Conservation (phyloP, 2,329 filamentous ascomycete genomes). For the Davidsoniella australis region DNA sequence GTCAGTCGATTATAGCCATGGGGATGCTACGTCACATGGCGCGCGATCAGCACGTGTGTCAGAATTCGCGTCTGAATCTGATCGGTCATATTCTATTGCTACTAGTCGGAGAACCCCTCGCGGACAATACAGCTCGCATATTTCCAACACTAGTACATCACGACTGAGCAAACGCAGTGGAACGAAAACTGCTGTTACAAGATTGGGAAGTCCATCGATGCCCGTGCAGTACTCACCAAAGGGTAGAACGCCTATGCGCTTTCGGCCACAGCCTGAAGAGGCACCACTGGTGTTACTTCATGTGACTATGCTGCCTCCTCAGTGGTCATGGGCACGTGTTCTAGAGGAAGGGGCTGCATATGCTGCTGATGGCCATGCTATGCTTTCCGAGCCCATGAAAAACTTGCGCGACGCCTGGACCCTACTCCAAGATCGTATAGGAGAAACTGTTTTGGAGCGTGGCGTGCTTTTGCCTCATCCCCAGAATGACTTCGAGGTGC, state of each 20-base stretch:
- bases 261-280: conserved; percentile 40
- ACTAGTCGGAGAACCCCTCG: conserved; percentile 42
- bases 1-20: conserved; percentile 2
- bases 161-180: conserved; percentile 32
- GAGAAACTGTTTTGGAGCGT: conserved; percentile 55
- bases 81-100: background rate
- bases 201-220: conserved; percentile 36
- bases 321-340: conserved; percentile 45
- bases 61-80: conserved; percentile 33
- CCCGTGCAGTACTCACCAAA: conserved; percentile 38
- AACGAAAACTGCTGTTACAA: conserved; percentile 30
- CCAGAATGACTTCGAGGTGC: conserved; percentile 60
- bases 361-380: conserved; percentile 17
- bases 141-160: conserved; percentile 48
- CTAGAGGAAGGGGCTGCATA: conserved; percentile 22
- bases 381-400: conserved; percentile 26
- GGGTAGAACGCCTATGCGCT: conserved; percentile 37
- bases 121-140: conserved; percentile 38
- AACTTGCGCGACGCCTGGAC: conserved; percentile 45
- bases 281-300: conserved; percentile 62
- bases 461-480: conserved; percentile 64
- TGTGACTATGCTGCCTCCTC: conserved; percentile 55
- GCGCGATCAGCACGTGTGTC: conserved; percentile 29
- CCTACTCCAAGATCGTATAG: conserved; percentile 50
- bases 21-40: conserved; percentile 16